Percentiles rank a stretch among this genome's conserved stretches.
Conservation (phyloP, 1,284 basidiomycete species). For the Sporisorium scitamineum region DNA sequence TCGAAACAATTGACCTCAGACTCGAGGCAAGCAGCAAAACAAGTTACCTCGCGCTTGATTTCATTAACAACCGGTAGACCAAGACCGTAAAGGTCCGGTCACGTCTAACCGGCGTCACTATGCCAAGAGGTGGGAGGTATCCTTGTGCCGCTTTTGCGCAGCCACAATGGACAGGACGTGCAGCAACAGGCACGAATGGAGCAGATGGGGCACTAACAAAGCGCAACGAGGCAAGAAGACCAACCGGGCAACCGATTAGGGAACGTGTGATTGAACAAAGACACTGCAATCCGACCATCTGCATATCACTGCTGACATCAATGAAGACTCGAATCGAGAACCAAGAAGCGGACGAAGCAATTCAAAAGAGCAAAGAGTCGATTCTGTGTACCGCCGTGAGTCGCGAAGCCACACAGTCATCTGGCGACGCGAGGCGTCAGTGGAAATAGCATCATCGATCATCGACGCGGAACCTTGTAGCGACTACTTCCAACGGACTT, state of each 20-base stretch:
- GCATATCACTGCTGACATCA: background rate
- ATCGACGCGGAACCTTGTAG: background rate
- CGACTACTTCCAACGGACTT: background rate
- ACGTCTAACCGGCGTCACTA: background rate
- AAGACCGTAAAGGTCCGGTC: conserved; percentile 9
- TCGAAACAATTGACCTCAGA: background rate
- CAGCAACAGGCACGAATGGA: background rate
- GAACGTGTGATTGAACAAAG: too few species aligned
- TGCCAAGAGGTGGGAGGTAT: conserved; percentile 5
- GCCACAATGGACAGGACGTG: background rate
- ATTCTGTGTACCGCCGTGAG: too few species aligned
- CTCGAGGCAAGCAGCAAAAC: background rate
- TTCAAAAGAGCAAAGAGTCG: background rate
- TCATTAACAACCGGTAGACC: conserved; percentile 6
- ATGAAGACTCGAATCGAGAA: background rate
- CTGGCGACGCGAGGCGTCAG: conserved; percentile 5
- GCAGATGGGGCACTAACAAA: background rate
- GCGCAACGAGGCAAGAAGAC: background rate
- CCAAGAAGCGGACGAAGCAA: background rate
- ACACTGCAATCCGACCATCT: background rate
- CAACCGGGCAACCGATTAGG: background rate
- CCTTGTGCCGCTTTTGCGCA: background rate
- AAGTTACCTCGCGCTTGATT: conserved; percentile 2
- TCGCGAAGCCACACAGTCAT: conserved; percentile 1
- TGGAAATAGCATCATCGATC: background rate